A percentile compares a stretch with the other conserved stretches of the same genome.
These are phyloP conservation scores for Halteria grandinella DNA, from an alignment of 73 alveolate species.

Conservation along the genomic window DNA sequence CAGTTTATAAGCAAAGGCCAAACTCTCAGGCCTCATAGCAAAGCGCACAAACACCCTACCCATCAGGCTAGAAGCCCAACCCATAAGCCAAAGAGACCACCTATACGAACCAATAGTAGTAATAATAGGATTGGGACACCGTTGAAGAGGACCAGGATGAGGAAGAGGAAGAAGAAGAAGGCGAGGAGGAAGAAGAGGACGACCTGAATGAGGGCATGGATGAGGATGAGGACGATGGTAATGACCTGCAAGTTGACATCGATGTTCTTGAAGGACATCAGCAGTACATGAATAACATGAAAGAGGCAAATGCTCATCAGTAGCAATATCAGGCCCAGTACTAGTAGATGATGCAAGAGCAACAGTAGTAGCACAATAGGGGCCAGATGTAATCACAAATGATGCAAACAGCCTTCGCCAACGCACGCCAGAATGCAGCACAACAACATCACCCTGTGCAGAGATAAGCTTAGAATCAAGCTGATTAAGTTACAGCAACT, in stretches of 20 bases:
- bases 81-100: too few relatives aligned
- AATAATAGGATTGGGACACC: too few relatives aligned
- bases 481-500: not conserved
- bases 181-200: not conserved
- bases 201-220: conserved; percentile 8
- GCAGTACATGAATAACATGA: too few relatives aligned
- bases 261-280: too few relatives aligned
- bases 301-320: not conserved
- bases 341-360: not conserved
- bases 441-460: not conserved
- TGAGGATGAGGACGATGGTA: conserved; percentile 20
- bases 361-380: not conserved
- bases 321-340: conserved; percentile 1
- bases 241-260: not conserved
- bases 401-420: not conserved
- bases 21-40: too few relatives aligned
- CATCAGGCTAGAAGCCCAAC: too few relatives aligned
- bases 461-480: not conserved
- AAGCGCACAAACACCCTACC: too few relatives aligned
- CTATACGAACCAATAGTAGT: too few relatives aligned
- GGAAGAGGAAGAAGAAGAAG: not conserved
- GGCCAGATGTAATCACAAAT: not conserved
- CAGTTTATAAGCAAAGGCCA: not conserved
- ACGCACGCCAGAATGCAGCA: not conserved
- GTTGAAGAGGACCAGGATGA: not conserved